Percentiles rank a stretch among this genome's conserved stretches.
phyloP scores from a whole-genome alignment of 148 eudicot species.

The Rhododendron simsii region DNA sequence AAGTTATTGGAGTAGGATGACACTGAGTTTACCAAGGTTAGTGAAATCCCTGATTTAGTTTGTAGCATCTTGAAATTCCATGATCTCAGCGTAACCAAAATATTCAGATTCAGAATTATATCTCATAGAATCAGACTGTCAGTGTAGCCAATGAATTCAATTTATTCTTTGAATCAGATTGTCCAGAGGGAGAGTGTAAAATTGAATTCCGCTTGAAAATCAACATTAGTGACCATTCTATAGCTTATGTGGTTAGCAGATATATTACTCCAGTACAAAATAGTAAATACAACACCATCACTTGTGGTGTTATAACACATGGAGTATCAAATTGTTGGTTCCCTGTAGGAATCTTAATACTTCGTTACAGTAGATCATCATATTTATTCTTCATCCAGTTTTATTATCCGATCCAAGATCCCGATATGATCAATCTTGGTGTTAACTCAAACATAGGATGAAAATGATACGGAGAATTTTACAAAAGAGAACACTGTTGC shows the following conservation, averaged over 20 bases:
- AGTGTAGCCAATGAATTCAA: background rate
- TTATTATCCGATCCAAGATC: background rate
- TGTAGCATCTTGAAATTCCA: background rate
- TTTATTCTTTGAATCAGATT: background rate
- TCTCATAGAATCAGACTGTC: background rate
- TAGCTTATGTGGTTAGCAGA: background rate
- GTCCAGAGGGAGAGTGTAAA: background rate
- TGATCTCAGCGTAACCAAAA: background rate
- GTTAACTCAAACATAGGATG: background rate
- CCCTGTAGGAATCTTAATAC: background rate
- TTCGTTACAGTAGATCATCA: background rate
- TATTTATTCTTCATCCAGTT: background rate
- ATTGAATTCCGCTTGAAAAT: background rate
- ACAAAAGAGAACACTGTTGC: background rate
- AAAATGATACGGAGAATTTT: background rate
- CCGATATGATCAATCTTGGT: background rate
- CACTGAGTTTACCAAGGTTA: background rate
- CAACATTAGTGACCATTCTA: background rate
- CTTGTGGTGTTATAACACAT: background rate
- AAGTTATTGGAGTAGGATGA: background rate
- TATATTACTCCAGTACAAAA: background rate
- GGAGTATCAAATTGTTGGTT: background rate
- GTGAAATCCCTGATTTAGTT: background rate
- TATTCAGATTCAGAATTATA: background rate
- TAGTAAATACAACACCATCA: background rate